Percentiles rank a stretch among this genome's conserved stretches.
Evolutionary conservation across 176 grass and related monocot genomes (phyloP).

Genomic region (Lolium rigidum): DNA sequence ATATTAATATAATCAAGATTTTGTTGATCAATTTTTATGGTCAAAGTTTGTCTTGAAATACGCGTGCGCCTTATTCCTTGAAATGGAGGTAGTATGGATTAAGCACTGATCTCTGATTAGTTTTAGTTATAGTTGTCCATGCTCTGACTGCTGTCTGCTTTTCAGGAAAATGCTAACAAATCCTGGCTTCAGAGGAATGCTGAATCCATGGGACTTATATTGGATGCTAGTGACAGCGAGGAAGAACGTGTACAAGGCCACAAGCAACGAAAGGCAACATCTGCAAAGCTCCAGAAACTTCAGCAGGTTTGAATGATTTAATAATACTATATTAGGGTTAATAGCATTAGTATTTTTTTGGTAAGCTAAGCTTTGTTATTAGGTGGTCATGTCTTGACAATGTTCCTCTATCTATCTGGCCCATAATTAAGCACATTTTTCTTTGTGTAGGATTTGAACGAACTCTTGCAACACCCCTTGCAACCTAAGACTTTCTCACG

Average conservation of each 20-base stretch:
- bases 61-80: no score
- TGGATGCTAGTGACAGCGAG: slow-evolving; percentile 78
- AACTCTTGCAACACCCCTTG: slow-evolving; percentile 63
- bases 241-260: slow-evolving; percentile 61
- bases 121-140: background rate
- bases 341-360: slow-evolving; percentile 2
- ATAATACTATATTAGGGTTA: slow-evolving; percentile 31
- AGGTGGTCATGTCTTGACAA: slow-evolving; percentile 31
- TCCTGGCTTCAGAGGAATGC: slow-evolving; percentile 84
- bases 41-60: no score
- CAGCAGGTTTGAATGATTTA: slow-evolving; percentile 62
- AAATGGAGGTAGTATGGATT: background rate
- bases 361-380: slow-evolving; percentile 2
- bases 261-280: slow-evolving; percentile 65
- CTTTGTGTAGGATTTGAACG: slow-evolving; percentile 70
- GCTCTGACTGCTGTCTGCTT: slow-evolving; percentile 32
- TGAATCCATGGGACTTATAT: slow-evolving; percentile 72
- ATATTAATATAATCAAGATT: no score
- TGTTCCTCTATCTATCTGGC: slow-evolving; percentile 20
- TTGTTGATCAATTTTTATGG: no score
- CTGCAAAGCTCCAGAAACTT: slow-evolving; percentile 70
- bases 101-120: no score
- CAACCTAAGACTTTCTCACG: slow-evolving; percentile 80
- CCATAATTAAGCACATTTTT: slow-evolving; percentile 37
- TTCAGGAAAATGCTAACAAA: slow-evolving; percentile 88